Conservation (phyloP, 352 stramenopile genomes). For the Phytophthora pistaciae region DNA sequence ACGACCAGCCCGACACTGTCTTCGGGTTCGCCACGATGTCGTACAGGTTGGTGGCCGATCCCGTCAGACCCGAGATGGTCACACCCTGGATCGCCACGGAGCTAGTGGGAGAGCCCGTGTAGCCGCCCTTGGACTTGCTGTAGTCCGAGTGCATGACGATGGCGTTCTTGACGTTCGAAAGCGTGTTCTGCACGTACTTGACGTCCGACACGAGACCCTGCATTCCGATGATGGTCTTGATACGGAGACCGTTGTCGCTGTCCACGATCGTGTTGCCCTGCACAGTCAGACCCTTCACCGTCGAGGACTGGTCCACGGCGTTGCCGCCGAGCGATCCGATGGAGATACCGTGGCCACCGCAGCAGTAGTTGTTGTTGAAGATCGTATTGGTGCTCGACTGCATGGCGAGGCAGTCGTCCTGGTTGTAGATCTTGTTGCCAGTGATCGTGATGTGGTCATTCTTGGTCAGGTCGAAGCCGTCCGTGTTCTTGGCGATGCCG, state of each 20-base stretch:
- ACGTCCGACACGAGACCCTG: conserved; percentile 29
- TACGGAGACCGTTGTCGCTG: conserved; percentile 26
- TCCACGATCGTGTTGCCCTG: conserved; percentile 37
- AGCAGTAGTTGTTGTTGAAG: conserved; percentile 25
- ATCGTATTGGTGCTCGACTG: conserved; percentile 31
- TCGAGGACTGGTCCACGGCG: too few species aligned
- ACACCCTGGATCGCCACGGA: conserved; percentile 34
- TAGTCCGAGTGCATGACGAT: conserved; percentile 37
- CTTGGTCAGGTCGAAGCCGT: conserved; percentile 18
- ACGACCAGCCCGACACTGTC: conserved; percentile 27
- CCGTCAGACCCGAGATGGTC: conserved; percentile 32
- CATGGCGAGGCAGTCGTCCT: conserved; percentile 23
- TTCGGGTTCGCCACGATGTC: conserved; percentile 39
- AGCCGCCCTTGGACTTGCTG: conserved; percentile 42
- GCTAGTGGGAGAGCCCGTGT: conserved; percentile 29
- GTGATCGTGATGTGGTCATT: conserved; percentile 24
- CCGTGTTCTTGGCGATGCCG: conserved; percentile 19
- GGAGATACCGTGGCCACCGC: conserved; percentile 36
- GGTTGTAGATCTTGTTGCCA: conserved; percentile 23
- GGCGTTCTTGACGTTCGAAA: conserved; percentile 25
- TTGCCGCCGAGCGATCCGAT: conserved; percentile 38
- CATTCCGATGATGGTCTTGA: conserved; percentile 27
- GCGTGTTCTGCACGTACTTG: conserved; percentile 31
- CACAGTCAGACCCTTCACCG: too few species aligned
- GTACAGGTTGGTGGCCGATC: conserved; percentile 44